Evolutionary conservation across 148 eudicot genomes (phyloP).

Genomic region (Fagopyrum tataricum): DNA sequence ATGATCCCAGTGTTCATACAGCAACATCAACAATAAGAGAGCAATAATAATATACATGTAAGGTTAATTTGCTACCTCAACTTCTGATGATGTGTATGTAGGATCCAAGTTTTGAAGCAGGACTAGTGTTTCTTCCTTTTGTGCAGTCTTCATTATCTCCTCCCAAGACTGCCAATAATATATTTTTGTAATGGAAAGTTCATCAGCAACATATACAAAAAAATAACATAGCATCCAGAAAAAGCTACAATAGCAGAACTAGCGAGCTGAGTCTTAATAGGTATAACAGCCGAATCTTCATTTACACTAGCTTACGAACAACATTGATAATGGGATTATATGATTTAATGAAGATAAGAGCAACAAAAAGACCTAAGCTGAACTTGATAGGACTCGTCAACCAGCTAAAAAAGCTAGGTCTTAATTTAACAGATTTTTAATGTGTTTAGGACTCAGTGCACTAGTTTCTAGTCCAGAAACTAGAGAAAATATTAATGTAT

Average conservation of each 20-base stretch:
- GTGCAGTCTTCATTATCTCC: slow-evolving; percentile 46
- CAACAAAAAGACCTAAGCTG: background rate
- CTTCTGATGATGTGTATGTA: slow-evolving; percentile 48
- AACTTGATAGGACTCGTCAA: too few relatives aligned
- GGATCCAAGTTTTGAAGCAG: slow-evolving; percentile 71
- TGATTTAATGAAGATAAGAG: background rate
- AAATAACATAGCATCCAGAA: background rate
- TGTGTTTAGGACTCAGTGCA: too few relatives aligned
- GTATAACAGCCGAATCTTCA: background rate
- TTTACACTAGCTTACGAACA: background rate
- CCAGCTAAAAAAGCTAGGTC: too few relatives aligned
- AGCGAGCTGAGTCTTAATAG: background rate
- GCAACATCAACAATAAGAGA: background rate
- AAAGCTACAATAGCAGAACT: background rate
- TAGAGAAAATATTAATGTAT: too few relatives aligned
- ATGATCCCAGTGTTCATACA: background rate
- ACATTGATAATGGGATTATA: background rate
- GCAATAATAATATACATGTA: background rate
- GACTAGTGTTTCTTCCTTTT: slow-evolving; percentile 47
- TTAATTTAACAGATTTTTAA: too few relatives aligned
- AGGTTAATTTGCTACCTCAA: slow-evolving; percentile 42
- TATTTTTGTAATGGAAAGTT: background rate
- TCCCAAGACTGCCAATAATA: slow-evolving; percentile 53
- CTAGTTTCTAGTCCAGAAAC: too few relatives aligned
- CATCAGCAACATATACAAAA: background rate